phyloP scores from a whole-genome alignment of 2,329 filamentous ascomycete genomes.

The Leptographium flavum region DNA sequence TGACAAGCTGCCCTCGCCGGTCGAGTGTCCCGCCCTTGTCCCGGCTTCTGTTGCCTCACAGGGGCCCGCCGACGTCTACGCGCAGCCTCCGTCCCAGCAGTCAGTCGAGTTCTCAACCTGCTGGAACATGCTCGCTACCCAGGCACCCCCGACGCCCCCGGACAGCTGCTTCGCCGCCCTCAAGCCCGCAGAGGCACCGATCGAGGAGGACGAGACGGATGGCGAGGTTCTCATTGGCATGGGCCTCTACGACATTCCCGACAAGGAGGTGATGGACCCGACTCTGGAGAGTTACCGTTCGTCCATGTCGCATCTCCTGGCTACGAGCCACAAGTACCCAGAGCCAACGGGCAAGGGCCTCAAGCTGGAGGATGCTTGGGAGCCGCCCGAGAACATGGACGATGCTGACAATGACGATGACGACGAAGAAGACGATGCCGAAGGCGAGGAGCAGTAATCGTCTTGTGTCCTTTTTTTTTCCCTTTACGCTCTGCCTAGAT shows the following conservation, averaged over 20 bases:
- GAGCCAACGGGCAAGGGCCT: constrained; percentile 54
- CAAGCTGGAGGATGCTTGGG: constrained; percentile 72
- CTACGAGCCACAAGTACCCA: constrained; percentile 27
- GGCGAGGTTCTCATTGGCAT: constrained; percentile 69
- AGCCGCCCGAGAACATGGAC: constrained; percentile 48
- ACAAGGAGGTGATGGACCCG: constrained; percentile 34
- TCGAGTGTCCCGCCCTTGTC: constrained; percentile 10
- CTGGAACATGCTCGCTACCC: constrained; percentile 6
- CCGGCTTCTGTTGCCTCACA: neutral
- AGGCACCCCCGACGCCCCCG: constrained; percentile 39
- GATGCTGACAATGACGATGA: constrained; percentile 38
- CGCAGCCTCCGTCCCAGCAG: neutral
- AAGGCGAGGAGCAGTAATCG: neutral
- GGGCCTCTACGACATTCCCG: constrained; percentile 65
- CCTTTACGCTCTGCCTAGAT: neutral
- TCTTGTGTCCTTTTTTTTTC: neutral
- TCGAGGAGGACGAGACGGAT: constrained; percentile 37
- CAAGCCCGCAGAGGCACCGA: constrained; percentile 31
- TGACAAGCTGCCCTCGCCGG: constrained; percentile 9
- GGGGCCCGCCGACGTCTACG: neutral
- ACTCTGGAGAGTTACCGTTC: constrained; percentile 39
- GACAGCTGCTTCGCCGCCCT: constrained; percentile 37
- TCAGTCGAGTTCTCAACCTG: neutral
- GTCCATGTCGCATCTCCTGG: constrained; percentile 39
- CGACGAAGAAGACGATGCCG: constrained; percentile 12